A percentile compares a stretch with the other conserved stretches of the same genome.
These are phyloP conservation scores for Paraconiothyrium brasiliense DNA, from an alignment of 2,329 filamentous ascomycete genomes.

Conservation along the genomic window DNA sequence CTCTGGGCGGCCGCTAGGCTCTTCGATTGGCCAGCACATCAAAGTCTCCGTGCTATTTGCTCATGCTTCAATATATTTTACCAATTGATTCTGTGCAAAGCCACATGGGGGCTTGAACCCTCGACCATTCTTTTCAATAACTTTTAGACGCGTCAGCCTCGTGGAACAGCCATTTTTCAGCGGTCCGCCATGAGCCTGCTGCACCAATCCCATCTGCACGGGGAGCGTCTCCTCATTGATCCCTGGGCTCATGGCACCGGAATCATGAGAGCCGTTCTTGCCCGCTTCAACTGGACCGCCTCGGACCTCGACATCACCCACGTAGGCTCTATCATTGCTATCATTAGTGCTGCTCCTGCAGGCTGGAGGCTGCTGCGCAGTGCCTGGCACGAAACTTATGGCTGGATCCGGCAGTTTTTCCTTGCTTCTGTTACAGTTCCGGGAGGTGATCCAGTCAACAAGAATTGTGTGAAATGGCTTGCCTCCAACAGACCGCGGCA, in stretches of 20 bases:
- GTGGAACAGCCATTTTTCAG: background rate
- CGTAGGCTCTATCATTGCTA: conserved; percentile 7
- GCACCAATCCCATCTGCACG: background rate
- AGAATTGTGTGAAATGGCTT: conserved; percentile 1
- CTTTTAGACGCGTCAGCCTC: background rate
- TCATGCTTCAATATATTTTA: background rate
- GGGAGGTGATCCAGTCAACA: conserved; percentile 4
- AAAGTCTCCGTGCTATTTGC: background rate
- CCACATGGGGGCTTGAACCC: background rate
- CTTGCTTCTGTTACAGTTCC: conserved; percentile 5
- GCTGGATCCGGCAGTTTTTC: conserved; percentile 8
- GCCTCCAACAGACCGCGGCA: background rate
- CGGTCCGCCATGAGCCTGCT: conserved; percentile 4
- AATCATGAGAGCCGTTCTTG: conserved; percentile 1
- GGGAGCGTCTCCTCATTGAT: background rate
- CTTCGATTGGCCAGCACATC: background rate
- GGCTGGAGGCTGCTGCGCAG: conserved; percentile 5
- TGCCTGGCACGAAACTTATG: conserved; percentile 5
- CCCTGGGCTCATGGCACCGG: background rate
- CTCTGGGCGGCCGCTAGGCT: background rate
- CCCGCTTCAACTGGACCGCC: background rate
- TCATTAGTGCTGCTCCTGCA: conserved; percentile 9
- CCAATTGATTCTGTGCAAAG: background rate
- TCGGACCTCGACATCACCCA: background rate
- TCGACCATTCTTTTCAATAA: background rate